Percentiles rank a stretch among this genome's conserved stretches.
Conservation (phyloP, 352 stramenopile species). For the Elongisporangium senticosum region DNA sequence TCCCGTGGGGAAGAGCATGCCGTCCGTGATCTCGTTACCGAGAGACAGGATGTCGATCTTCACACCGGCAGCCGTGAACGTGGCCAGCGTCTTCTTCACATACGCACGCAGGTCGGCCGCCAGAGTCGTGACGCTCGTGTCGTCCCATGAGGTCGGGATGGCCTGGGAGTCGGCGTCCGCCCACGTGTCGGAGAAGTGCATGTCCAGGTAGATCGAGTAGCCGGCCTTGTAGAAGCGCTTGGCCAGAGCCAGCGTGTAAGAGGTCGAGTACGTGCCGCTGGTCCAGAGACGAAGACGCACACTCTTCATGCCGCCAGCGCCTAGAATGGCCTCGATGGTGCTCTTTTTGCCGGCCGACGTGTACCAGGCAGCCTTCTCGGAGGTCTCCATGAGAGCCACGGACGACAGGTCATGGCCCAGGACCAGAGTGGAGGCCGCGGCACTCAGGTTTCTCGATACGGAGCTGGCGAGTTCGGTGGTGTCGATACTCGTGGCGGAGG, state of each 20-base stretch:
- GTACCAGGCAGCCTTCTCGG: slow-evolving; percentile 19
- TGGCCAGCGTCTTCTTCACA: slow-evolving; percentile 22
- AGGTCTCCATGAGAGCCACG: slow-evolving; percentile 16
- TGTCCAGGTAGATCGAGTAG: slow-evolving; percentile 26
- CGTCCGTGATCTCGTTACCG: slow-evolving; percentile 25
- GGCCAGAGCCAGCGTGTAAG: slow-evolving; percentile 19
- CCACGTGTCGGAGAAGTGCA: slow-evolving; percentile 32
- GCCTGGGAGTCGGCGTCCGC: slow-evolving; percentile 18
- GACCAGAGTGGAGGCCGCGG: slow-evolving; percentile 3
- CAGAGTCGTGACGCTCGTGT: slow-evolving; percentile 12
- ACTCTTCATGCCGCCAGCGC: slow-evolving; percentile 21
- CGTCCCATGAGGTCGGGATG: slow-evolving; percentile 16
- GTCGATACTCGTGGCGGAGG: too few relatives aligned
- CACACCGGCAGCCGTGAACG: slow-evolving; percentile 22
- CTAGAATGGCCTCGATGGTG: slow-evolving; percentile 24
- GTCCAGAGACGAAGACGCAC: slow-evolving; percentile 29
- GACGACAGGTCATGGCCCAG: slow-evolving; percentile 29
- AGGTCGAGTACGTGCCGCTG: slow-evolving; percentile 14
- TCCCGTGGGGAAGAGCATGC: slow-evolving; percentile 23
- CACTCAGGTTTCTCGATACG: not conserved
- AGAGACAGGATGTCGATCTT: slow-evolving; percentile 20
- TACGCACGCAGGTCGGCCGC: slow-evolving; percentile 13
- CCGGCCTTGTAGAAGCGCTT: slow-evolving; percentile 21
- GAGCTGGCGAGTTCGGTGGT: too few relatives aligned
- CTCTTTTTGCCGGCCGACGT: slow-evolving; percentile 10